Conservation (phyloP, 345 rosid species). For the Eucalyptus pumila region DNA sequence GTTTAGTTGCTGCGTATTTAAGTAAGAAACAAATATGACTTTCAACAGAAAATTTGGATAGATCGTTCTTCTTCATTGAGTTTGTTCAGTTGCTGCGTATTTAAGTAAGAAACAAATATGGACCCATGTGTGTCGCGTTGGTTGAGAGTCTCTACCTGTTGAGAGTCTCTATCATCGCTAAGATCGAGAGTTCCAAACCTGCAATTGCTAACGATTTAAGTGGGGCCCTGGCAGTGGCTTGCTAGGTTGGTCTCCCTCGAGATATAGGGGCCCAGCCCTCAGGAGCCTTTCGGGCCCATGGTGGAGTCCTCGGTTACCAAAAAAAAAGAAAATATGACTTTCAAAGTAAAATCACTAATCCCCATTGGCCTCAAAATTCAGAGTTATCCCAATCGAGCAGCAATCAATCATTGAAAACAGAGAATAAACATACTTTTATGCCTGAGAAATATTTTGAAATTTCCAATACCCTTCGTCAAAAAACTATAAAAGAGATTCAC, state of each 20-base stretch:
- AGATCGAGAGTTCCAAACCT: no score
- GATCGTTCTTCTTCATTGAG: no score
- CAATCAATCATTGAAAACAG: neutral
- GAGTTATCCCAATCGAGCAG: neutral
- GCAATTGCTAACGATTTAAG: no score
- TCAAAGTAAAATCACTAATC: neutral
- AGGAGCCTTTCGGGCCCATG: accelerated
- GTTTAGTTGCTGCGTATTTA: neutral
- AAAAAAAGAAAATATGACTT: neutral
- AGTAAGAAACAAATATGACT: neutral
- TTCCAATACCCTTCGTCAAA: neutral
- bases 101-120: no score
- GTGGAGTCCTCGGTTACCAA: no score
- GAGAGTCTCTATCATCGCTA: accelerated
- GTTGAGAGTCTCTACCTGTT: no score
- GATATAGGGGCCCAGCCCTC: no score
- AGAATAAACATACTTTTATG: neutral
- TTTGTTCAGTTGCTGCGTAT: no score
- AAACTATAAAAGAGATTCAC: neutral
- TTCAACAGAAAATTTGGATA: no score
- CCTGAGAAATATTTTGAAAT: neutral
- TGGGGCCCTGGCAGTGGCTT: accelerated
- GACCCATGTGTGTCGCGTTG: no score
- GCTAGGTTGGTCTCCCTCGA: accelerated
- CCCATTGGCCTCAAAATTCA: neutral